Conservation (phyloP, 2,329 filamentous ascomycete genomes). For the Cladosporium sp. region DNA sequence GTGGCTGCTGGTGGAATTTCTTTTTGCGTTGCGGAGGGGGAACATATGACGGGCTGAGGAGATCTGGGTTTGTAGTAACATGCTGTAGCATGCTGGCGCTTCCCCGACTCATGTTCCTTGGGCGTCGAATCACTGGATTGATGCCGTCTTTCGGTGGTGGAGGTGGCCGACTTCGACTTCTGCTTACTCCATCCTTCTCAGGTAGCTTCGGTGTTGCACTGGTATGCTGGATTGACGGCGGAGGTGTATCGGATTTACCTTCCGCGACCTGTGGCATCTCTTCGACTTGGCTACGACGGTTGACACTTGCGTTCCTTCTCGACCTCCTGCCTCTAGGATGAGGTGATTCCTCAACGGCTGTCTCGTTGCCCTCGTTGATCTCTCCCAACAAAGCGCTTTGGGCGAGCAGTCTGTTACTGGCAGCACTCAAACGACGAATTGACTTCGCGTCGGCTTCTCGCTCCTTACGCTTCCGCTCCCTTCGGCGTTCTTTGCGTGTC, state of each 20-base stretch:
- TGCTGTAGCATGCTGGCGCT: slow-evolving; percentile 84
- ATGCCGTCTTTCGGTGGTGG: slow-evolving; percentile 80
- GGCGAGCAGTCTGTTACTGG: slow-evolving; percentile 81
- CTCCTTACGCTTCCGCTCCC: slow-evolving; percentile 82
- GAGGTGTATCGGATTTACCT: slow-evolving; percentile 46
- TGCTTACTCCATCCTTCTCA: slow-evolving; percentile 54
- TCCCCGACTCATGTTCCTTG: slow-evolving; percentile 39
- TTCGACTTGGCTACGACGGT: slow-evolving; percentile 55
- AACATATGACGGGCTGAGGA: slow-evolving; percentile 55
- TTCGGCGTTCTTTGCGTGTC: slow-evolving; percentile 76
- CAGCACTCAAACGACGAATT: slow-evolving; percentile 79
- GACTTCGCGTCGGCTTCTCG: slow-evolving; percentile 79
- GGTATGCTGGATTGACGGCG: neutral
- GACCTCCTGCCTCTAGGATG: slow-evolving; percentile 75
- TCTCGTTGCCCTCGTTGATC: slow-evolving; percentile 71
- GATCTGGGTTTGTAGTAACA: slow-evolving; percentile 69
- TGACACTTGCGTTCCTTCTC: slow-evolving; percentile 46
- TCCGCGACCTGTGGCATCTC: slow-evolving; percentile 80
- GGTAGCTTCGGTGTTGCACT: neutral
- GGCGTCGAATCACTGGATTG: slow-evolving; percentile 60
- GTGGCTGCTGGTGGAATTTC: slow-evolving; percentile 61
- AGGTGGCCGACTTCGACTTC: slow-evolving; percentile 73
- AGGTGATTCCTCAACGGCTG: slow-evolving; percentile 56
- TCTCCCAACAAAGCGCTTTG: slow-evolving; percentile 68
- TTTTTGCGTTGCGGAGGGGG: slow-evolving; percentile 50